Evolutionary conservation across 202 grass and related monocot genomes (phyloP), one percentile per base, ranked within the genome.

Genomic region (Alloteropsis angusta): DNA sequence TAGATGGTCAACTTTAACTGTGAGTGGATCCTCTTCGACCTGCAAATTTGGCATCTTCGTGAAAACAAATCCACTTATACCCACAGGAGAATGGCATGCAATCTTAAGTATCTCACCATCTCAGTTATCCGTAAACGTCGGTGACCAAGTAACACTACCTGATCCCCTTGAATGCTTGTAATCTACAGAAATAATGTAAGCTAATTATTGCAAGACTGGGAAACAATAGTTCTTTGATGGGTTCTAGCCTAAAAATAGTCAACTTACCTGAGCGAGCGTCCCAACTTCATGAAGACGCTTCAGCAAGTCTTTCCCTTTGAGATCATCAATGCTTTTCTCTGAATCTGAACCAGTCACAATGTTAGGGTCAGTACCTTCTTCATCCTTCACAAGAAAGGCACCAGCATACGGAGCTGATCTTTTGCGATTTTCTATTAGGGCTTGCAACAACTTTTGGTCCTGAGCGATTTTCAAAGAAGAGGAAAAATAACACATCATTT

Each of bases 11-110:
- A 98, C 90, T 68, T 95, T 98, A 53, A 98, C 96, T 76, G 92
- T 98, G 37, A 98, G 84, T 65, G 96, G 96, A 53, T 98, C 91
- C 88, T 95, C 96, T 83, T 98, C 87, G 77, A 89, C 90, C 96
- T 98, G 82, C 62, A 88, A 34, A 62, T 80, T 81, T 69, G 28
- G 50, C 25, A 70, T 69, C 48, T 77, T 82, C 58, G 37, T 84
- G 43, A 69, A 82, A 83, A 53, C 21, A 80, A 72, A 70, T 55
- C 14, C 69, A 80, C 17, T 76, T 46, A 35, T 82, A 81, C 18
- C 60, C 59, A 1, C 7, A 76, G 15, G 47, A 48, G 38, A 76
- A 85, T 60, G 39, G n/a, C 49, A 82, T 9, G 36, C 39, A 57
- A 57, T 36, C 22, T 60, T 39, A 72, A 80, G n/a, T 77, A 87